A percentile compares a stretch with the other conserved stretches of the same genome.
Conservation (phyloP, 345 rosid species). For the Excoecaria agallocha region DNA sequence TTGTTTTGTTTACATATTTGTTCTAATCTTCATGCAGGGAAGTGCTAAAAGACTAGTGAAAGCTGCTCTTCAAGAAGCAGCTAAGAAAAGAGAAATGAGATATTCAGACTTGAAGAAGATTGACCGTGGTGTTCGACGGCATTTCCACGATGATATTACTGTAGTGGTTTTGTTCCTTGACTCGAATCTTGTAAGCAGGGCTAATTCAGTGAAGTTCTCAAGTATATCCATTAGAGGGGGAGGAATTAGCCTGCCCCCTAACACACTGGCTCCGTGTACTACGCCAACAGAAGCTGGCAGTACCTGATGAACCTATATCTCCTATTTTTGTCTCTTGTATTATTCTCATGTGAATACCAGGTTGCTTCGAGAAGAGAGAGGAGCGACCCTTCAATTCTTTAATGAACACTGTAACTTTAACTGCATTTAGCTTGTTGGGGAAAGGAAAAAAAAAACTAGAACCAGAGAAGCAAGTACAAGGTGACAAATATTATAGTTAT, state of each 20-base stretch:
- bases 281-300: constrained; percentile 43
- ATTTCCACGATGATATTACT: constrained; percentile 95
- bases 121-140: constrained; percentile 84
- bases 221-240: constrained; percentile 64
- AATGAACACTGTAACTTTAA: constrained; percentile 48
- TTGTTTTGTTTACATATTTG: constrained; percentile 1
- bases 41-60: constrained; percentile 76
- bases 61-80: constrained; percentile 81
- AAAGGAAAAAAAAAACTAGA: constrained; percentile 13
- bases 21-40: constrained; percentile 50
- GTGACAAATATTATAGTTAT: constrained; percentile 30
- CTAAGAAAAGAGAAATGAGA: constrained; percentile 93
- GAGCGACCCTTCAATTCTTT: constrained; percentile 51
- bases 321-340: constrained; percentile 26
- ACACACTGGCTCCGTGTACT: constrained; percentile 57
- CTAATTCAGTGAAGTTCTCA: constrained; percentile 40
- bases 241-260: constrained; percentile 57
- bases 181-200: constrained; percentile 57
- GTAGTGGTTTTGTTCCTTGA: constrained; percentile 79
- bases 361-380: constrained; percentile 36
- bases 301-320: constrained; percentile 22
- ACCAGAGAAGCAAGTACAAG: constrained; percentile 35
- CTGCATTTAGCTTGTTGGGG: constrained; percentile 34
- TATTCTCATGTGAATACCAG: constrained; percentile 43
- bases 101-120: constrained; percentile 94